Conservation (phyloP, 2,329 filamentous ascomycete species). For the Chaetomium globosum region DNA sequence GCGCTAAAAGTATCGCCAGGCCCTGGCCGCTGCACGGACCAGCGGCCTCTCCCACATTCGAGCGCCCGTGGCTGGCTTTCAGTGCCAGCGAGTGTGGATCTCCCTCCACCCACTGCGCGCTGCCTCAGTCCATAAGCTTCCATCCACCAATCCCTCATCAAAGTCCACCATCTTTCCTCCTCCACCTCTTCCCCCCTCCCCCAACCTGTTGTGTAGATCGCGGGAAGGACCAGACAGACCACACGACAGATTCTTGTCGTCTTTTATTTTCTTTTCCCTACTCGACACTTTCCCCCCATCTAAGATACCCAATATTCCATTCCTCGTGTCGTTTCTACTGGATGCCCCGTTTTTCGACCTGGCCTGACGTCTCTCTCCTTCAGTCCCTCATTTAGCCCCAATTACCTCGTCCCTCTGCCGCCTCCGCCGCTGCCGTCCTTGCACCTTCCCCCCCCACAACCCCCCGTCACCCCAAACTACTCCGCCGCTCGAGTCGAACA, state of each 20-base stretch:
- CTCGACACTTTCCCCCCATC: constrained; percentile 24
- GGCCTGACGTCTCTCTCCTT: constrained; percentile 35
- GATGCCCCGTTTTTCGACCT: constrained; percentile 27
- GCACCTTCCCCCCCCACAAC: neutral
- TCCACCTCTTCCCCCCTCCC: constrained; percentile 39
- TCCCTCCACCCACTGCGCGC: constrained; percentile 16
- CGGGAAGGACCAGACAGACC: constrained; percentile 38
- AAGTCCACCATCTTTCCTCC: constrained; percentile 30
- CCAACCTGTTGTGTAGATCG: constrained; percentile 33
- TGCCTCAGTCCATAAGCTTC: constrained; percentile 33
- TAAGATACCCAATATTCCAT: constrained; percentile 48
- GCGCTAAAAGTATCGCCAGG: neutral
- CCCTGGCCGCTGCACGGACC: constrained; percentile 29
- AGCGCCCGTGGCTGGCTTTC: constrained; percentile 17
- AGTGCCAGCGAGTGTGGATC: constrained; percentile 7
- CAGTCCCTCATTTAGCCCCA: constrained; percentile 36
- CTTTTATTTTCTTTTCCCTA: constrained; percentile 33
- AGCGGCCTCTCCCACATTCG: constrained; percentile 28
- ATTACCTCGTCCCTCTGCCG: constrained; percentile 29
- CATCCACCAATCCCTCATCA: constrained; percentile 36
- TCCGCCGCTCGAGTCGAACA: neutral
- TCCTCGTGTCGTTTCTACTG: constrained; percentile 46
- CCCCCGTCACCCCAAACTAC: neutral
- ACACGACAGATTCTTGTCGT: constrained; percentile 36
- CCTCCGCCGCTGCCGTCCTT: constrained; percentile 24